Conservation (phyloP, 176 grass and related monocot genomes). For the Coix lacrymajobi region DNA sequence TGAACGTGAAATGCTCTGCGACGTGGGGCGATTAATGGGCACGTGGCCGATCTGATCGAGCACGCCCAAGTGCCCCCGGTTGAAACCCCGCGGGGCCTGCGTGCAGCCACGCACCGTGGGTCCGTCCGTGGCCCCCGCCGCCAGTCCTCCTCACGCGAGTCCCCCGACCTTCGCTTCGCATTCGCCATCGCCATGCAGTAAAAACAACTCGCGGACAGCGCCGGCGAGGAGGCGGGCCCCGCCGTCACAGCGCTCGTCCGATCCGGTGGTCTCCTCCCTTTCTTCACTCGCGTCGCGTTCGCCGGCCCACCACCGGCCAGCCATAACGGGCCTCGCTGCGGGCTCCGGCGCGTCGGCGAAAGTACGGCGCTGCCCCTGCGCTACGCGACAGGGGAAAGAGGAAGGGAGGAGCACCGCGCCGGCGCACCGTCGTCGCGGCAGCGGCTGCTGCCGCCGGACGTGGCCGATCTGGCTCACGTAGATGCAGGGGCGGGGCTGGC, state of each 20-base stretch:
- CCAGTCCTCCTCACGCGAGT: neutral
- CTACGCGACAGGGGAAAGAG: slow-evolving; percentile 15
- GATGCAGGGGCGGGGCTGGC: neutral
- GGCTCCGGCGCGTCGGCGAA: neutral
- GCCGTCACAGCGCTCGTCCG: neutral
- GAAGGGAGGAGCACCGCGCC: neutral
- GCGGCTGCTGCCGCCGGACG: neutral
- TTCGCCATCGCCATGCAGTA: slow-evolving; percentile 6
- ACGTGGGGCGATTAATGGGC: slow-evolving; percentile 28
- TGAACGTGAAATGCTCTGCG: slow-evolving; percentile 35
- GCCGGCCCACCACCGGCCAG: neutral
- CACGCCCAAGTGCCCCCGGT: neutral
- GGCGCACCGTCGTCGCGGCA: slow-evolving; percentile 3
- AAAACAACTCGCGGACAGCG: slow-evolving; percentile 21
- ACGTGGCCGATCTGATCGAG: slow-evolving; percentile 37
- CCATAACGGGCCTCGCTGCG: neutral
- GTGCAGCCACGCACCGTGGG: neutral
- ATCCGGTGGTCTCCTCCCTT: neutral
- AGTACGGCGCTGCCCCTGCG: slow-evolving; percentile 24
- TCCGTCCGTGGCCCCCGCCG: too few relatives aligned
- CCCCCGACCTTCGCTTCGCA: neutral
- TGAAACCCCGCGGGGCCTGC: slow-evolving; percentile 3
- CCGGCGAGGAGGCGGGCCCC: neutral
- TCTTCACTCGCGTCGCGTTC: slow-evolving; percentile 28
- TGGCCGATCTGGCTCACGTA: neutral